Conservation (phyloP, 352 stramenopile species). For the Globisporangium emineosum region DNA sequence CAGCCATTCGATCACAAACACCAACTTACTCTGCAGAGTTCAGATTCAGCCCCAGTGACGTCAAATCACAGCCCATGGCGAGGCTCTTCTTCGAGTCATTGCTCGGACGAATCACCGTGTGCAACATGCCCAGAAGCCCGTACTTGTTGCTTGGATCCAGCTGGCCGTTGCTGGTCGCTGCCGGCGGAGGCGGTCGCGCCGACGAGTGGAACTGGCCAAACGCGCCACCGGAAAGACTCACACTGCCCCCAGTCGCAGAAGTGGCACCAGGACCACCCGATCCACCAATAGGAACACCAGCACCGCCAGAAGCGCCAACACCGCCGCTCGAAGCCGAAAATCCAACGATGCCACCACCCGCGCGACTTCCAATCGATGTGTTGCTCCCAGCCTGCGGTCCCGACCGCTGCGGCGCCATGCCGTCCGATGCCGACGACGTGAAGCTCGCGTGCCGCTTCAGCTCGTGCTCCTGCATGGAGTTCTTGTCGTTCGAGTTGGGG, state of each 20-base stretch:
- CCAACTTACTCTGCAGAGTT: slow-evolving; percentile 69
- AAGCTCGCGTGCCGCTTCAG: slow-evolving; percentile 73
- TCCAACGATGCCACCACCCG: slow-evolving; percentile 8
- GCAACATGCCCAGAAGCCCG: slow-evolving; percentile 76
- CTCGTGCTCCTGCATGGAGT: slow-evolving; percentile 38
- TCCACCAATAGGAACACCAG: background rate
- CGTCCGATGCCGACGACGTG: slow-evolving; percentile 60
- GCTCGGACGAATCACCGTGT: slow-evolving; percentile 67
- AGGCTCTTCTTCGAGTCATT: slow-evolving; percentile 75
- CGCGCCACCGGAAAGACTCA: slow-evolving; percentile 55
- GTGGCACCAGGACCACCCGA: slow-evolving; percentile 12
- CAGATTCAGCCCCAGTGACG: slow-evolving; percentile 79
- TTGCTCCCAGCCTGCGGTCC: slow-evolving; percentile 38
- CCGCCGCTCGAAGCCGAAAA: slow-evolving; percentile 1
- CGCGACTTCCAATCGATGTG: slow-evolving; percentile 60
- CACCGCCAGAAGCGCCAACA: background rate
- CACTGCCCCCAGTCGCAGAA: slow-evolving; percentile 24
- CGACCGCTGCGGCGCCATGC: slow-evolving; percentile 46
- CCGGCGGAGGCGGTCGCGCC: slow-evolving; percentile 12
- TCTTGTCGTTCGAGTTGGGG: slow-evolving; percentile 44
- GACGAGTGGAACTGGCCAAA: slow-evolving; percentile 56
- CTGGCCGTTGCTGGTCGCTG: slow-evolving; percentile 32
- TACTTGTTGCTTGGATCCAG: slow-evolving; percentile 76
- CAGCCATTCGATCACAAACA: slow-evolving; percentile 2
- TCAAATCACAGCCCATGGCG: slow-evolving; percentile 77